Percentiles rank a stretch among this genome's conserved stretches.
Evolutionary conservation across 1,139 yeast species (phyloP).

Genomic region (Zygoascus hellenicus): DNA sequence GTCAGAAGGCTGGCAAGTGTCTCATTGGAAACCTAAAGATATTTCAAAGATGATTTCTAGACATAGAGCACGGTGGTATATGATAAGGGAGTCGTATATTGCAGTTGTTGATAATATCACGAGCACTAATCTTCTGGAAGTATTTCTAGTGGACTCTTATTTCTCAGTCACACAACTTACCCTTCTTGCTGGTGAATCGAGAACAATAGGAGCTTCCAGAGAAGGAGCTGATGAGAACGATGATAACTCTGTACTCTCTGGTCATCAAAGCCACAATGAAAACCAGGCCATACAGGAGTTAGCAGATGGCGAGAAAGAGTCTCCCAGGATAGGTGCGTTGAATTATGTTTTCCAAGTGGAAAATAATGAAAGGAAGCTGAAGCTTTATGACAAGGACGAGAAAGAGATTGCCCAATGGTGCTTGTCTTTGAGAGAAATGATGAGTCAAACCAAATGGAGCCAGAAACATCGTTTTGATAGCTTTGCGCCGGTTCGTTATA

Average conservation of each 20-base stretch:
- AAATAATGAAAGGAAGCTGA: conserved; percentile 73
- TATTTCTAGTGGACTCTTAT: conserved; percentile 70
- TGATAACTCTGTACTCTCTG: neutral
- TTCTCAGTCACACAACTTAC: conserved; percentile 45
- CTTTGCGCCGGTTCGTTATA: conserved; percentile 84
- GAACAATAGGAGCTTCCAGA: conserved; percentile 6
- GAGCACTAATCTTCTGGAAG: conserved; percentile 85
- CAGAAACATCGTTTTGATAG: conserved; percentile 71
- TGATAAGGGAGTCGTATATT: conserved; percentile 77
- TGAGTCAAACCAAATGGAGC: conserved; percentile 64
- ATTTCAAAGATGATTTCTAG: conserved; percentile 68
- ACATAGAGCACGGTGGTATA: conserved; percentile 87
- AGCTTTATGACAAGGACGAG: conserved; percentile 66
- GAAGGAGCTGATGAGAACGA: conserved; percentile 13
- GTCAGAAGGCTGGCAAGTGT: conserved; percentile 93
- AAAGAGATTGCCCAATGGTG: conserved; percentile 73
- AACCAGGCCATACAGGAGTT: conserved; percentile 8
- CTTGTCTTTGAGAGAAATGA: conserved; percentile 65
- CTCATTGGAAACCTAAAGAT: conserved; percentile 77
- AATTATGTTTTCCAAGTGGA: conserved; percentile 56
- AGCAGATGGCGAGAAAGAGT: conserved; percentile 7
- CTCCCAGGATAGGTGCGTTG: conserved; percentile 6
- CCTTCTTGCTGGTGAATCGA: conserved; percentile 8
- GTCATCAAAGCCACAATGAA: neutral
- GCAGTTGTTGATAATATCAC: conserved; percentile 80